phyloP scores from a whole-genome alignment of 2,329 filamentous ascomycete species.

The Cladosporium sp. region DNA sequence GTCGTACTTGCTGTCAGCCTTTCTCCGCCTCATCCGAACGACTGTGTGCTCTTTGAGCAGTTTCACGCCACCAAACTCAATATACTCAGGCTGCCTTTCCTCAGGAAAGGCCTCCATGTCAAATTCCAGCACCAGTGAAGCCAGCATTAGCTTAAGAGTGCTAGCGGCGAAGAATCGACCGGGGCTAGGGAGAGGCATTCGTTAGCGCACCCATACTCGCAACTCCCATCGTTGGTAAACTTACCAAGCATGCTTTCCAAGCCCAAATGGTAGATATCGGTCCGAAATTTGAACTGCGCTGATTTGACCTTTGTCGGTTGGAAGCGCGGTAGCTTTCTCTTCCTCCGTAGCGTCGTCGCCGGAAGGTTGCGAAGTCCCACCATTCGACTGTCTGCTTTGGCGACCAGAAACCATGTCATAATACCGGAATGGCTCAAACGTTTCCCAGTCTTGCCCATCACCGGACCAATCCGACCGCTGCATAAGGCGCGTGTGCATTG shows the following conservation, averaged over 20 bases:
- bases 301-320: not conserved
- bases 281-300: conserved; percentile 10
- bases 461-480: conserved; percentile 4
- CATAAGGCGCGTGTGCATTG: conserved; percentile 4
- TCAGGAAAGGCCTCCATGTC: conserved; percentile 13
- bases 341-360: not conserved
- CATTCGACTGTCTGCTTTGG: not conserved
- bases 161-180: conserved; percentile 16
- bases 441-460: not conserved
- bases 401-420: not conserved
- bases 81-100: conserved; percentile 5
- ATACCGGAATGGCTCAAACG: conserved; percentile 4
- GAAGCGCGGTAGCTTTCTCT: not conserved
- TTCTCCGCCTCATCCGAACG: not conserved
- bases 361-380: not conserved
- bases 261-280: conserved; percentile 14
- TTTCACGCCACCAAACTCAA: conserved; percentile 8
- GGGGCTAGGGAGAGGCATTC: conserved; percentile 5
- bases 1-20: too few relatives aligned
- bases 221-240: not conserved
- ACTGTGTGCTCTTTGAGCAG: conserved; percentile 2
- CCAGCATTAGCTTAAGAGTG: conserved; percentile 15
- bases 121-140: conserved; percentile 12
- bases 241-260: conserved; percentile 14
- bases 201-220: not conserved